Conservation (phyloP, 352 stramenopile genomes). For the Thalassiosira ordinaria region DNA sequence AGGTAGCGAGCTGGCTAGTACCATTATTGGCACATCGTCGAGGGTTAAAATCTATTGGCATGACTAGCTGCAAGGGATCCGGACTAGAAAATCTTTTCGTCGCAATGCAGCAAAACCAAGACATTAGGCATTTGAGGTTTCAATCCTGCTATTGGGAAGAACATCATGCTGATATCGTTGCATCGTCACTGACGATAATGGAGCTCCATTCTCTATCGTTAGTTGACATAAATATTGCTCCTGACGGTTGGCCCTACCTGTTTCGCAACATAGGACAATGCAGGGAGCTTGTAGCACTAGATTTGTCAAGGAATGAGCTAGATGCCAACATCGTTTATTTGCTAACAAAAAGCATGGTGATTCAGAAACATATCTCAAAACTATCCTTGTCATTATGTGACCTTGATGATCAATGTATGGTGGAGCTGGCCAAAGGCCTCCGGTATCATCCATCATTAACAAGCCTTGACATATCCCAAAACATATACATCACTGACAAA, state of each 20-base stretch:
- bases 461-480: slow-evolving; percentile 16
- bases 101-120: slow-evolving; percentile 5
- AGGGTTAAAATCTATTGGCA: not conserved
- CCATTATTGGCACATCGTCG: not conserved
- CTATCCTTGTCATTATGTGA: slow-evolving; percentile 3
- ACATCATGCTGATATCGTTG: slow-evolving; percentile 18
- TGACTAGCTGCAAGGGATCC: not conserved
- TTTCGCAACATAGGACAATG: not conserved
- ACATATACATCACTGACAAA: slow-evolving; percentile 1
- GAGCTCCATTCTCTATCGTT: slow-evolving; percentile 8
- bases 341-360: not conserved
- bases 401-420: not conserved
- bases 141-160: slow-evolving; percentile 2
- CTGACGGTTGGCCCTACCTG: slow-evolving; percentile 2
- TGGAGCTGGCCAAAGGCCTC: slow-evolving; percentile 9
- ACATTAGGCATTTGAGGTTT: not conserved
- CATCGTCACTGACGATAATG: slow-evolving; percentile 5
- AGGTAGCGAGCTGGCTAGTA: slow-evolving; percentile 3
- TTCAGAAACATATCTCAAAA: slow-evolving; percentile 1
- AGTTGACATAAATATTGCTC: slow-evolving; percentile 5
- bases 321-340: not conserved
- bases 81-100: not conserved
- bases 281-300: slow-evolving; percentile 7
- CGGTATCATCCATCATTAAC: not conserved
- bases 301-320: slow-evolving; percentile 9